A percentile compares a stretch with the other conserved stretches of the same genome.
phyloP scores from a whole-genome alignment of 2,329 filamentous ascomycete species.

The Aureobasidium leucospermi region DNA sequence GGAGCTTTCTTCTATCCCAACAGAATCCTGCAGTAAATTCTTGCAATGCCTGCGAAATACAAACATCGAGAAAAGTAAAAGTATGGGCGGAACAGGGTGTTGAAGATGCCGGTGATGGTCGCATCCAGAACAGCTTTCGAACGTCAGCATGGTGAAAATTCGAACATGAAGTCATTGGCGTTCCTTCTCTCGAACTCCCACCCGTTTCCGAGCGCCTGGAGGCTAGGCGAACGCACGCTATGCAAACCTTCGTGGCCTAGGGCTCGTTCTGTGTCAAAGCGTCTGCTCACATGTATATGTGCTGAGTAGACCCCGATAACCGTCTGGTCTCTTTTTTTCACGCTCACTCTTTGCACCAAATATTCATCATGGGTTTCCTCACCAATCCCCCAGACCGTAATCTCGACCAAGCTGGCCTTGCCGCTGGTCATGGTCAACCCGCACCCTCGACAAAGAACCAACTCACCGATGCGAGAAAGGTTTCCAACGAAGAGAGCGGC shows the following conservation, averaged over 20 bases:
- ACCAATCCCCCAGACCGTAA: slow-evolving; percentile 9
- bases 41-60: not conserved
- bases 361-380: slow-evolving; percentile 1
- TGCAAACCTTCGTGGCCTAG: slow-evolving; percentile 3
- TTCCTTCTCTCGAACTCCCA: not conserved
- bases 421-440: slow-evolving; percentile 1
- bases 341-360: not conserved
- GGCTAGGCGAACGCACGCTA: slow-evolving; percentile 5
- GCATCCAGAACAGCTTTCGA: not conserved
- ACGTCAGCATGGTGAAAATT: not conserved
- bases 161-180: not conserved
- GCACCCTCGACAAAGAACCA: not conserved
- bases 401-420: slow-evolving; percentile 11
- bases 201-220: slow-evolving; percentile 1
- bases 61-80: not conserved
- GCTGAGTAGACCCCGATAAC: not conserved
- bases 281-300: slow-evolving; percentile 1
- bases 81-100: not conserved
- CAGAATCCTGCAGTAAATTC: not conserved
- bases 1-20: not conserved
- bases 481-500: slow-evolving; percentile 1
- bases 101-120: not conserved
- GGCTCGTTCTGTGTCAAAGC: not conserved
- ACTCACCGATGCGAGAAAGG: not conserved
- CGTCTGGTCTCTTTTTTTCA: not conserved